Evolutionary conservation across 2,329 filamentous ascomycete species (phyloP).

Genomic region (Penicillium aurantiogriseum): DNA sequence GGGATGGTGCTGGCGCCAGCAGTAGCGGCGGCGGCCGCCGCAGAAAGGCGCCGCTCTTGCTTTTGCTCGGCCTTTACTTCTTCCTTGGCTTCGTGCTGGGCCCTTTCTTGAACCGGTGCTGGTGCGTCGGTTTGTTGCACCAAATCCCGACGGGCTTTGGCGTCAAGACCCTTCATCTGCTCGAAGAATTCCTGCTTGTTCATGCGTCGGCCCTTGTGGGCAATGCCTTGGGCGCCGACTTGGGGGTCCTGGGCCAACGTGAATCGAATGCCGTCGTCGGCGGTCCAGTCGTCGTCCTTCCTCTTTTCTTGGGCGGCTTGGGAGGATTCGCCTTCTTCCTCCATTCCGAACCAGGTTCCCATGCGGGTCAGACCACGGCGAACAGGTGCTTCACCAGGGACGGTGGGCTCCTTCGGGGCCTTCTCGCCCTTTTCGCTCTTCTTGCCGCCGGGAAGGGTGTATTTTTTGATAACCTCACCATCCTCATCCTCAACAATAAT

Average conservation of each 20-base stretch:
- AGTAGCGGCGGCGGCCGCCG: constrained; percentile 14
- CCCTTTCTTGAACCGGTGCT: constrained; percentile 39
- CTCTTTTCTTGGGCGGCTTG: constrained; percentile 29
- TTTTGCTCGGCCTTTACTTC: constrained; percentile 28
- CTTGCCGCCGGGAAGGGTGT: constrained; percentile 57
- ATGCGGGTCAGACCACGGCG: constrained; percentile 57
- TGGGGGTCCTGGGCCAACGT: constrained; percentile 52
- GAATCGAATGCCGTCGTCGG: constrained; percentile 59
- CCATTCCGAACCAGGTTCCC: constrained; percentile 57
- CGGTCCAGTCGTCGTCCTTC: constrained; percentile 34
- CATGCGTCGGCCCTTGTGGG: constrained; percentile 57
- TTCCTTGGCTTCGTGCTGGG: constrained; percentile 32
- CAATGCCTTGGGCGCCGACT: constrained; percentile 36
- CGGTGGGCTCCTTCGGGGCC: constrained; percentile 21
- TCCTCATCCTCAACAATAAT: constrained; percentile 69
- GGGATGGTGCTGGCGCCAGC: constrained; percentile 16
- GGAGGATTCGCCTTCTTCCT: constrained; percentile 35
- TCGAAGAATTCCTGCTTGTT: constrained; percentile 65
- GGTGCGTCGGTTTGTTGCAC: constrained; percentile 45
- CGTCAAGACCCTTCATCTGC: constrained; percentile 60
- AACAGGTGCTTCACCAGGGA: constrained; percentile 40
- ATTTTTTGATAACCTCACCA: constrained; percentile 67
- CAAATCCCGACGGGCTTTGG: constrained; percentile 54
- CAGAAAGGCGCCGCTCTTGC: constrained; percentile 27
- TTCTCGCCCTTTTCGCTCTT: constrained; percentile 31